Evolutionary conservation across 192 early-diverging fungal species (phyloP).

Genomic region (Coemansia sp.): DNA sequence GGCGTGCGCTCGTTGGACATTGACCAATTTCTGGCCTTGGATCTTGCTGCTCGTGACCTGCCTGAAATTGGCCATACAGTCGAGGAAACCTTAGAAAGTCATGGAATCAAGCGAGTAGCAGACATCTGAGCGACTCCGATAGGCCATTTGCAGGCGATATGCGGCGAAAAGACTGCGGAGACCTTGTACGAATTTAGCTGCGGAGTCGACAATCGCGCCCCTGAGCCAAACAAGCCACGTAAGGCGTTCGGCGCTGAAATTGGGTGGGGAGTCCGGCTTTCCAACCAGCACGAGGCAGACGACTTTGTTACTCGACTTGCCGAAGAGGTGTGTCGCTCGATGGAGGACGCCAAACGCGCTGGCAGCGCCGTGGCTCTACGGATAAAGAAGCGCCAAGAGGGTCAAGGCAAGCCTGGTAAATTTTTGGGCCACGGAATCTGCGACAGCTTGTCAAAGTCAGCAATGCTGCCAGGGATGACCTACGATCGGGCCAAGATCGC

Average conservation of each 20-base stretch:
- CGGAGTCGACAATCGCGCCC: constrained; percentile 70
- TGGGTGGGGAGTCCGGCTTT: constrained; percentile 87
- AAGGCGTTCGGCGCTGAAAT: constrained; percentile 82
- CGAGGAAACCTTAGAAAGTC: constrained; percentile 43
- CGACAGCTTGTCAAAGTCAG: constrained; percentile 59
- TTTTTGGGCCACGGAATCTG: constrained; percentile 66
- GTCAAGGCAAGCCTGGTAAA: constrained; percentile 54
- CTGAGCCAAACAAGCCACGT: constrained; percentile 63
- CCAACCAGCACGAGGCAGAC: constrained; percentile 63
- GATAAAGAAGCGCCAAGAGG: constrained; percentile 56
- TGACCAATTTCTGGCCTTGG: constrained; percentile 4
- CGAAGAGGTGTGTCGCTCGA: constrained; percentile 62
- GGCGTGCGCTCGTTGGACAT: constrained; percentile 44
- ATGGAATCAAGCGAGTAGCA: constrained; percentile 44
- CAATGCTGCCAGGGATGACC: constrained; percentile 49
- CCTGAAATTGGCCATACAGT: constrained; percentile 60
- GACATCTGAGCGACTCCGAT: constrained; percentile 50
- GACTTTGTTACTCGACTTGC: constrained; percentile 66
- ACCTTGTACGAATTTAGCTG: constrained; percentile 67
- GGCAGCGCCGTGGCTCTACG: constrained; percentile 68
- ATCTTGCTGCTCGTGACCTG: constrained; percentile 16
- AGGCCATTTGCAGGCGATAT: constrained; percentile 55
- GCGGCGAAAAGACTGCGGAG: constrained; percentile 69
- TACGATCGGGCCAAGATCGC: constrained; percentile 44
- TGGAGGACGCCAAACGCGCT: constrained; percentile 55